Evolutionary conservation across 2,329 filamentous ascomycete species (phyloP), one percentile per base, ranked within the genome.

Genomic region (Byssoonygena ceratinophila): DNA sequence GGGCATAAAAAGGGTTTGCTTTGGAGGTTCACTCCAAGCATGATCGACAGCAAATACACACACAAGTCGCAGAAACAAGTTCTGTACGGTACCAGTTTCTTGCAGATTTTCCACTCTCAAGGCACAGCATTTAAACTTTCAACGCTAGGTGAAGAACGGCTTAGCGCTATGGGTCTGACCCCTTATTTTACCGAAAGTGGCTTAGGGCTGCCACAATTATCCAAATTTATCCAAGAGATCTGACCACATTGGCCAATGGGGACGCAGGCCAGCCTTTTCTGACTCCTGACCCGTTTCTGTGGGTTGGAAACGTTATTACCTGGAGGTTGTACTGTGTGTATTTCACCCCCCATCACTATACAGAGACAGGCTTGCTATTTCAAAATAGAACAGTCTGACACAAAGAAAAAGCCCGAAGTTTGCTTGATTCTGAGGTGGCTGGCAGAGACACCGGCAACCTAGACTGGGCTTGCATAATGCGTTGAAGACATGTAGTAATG

Each of bases 241-340:
- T 11, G 27, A 2, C 29, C 1, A 2, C 8, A 7, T 20, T 16
- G 18, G 20, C 49, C 49, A 51, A 51, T 51, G 9, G 40, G 49
- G 18, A 6, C n/a, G 36, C 36, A 40, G 7, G 2, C 16, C 34
- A 49, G 39, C 37, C 48, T 43, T 43, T 41, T 47, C 12, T 39
- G 27, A 50, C 40, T 51, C 49, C 49, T 44, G 39, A 36, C 11
- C 49, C 49, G 11, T 50, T 36, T 37, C 16, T 50, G 47, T 9
- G 47, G 47, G 47, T 32, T 32, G 37, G 37, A 50, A 50, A 43
- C 16, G 23, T 43, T n/a, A n/a, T n/a, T 32, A 25, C 23, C 22
- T 44, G 18, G 25, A 23, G 25, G 27, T 4, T 8, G n/a, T n/a
- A n/a, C n/a, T n/a, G n/a, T n/a, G n/a, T 29, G 41, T 27, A n/a